These are phyloP conservation scores for Paracoccidioides brasiliensis DNA, from an alignment of 2,329 filamentous ascomycete genomes.

Conservation along the genomic window DNA sequence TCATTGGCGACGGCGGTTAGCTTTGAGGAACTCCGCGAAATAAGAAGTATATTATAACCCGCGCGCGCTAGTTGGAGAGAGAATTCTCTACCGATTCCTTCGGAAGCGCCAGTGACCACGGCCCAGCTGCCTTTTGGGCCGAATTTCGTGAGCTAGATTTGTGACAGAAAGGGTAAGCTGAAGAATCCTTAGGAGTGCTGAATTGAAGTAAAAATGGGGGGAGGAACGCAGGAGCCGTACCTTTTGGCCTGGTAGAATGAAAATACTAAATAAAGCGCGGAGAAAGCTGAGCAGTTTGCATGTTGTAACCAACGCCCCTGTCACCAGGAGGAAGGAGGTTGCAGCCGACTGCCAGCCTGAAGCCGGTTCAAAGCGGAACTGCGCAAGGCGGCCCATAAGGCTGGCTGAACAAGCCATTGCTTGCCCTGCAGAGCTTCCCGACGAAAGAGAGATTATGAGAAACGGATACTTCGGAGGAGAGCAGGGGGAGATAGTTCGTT, in stretches of 20 bases:
- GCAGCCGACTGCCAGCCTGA: slow-evolving; percentile 26
- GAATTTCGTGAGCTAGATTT: slow-evolving; percentile 64
- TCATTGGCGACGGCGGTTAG: slow-evolving; percentile 64
- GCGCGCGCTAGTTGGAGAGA: slow-evolving; percentile 77
- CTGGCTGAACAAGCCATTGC: slow-evolving; percentile 24
- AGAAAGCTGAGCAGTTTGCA: slow-evolving; percentile 46
- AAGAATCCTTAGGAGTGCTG: not conserved
- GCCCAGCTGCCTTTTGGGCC: slow-evolving; percentile 89
- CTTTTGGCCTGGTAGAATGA: slow-evolving; percentile 46
- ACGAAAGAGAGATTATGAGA: not conserved
- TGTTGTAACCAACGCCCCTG: slow-evolving; percentile 48
- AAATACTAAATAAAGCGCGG: slow-evolving; percentile 52
- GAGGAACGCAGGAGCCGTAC: slow-evolving; percentile 21
- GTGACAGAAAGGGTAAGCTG: not conserved
- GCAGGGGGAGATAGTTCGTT: not conserved
- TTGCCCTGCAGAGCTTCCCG: not conserved
- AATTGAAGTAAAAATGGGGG: not conserved
- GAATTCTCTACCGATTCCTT: slow-evolving; percentile 95
- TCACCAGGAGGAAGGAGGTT: slow-evolving; percentile 25
- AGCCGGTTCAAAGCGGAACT: slow-evolving; percentile 22
- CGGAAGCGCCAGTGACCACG: slow-evolving; percentile 85
- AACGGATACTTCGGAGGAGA: not conserved
- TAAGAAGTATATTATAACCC: slow-evolving; percentile 87
- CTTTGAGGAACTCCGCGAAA: slow-evolving; percentile 92
- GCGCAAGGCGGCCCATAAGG: slow-evolving; percentile 20